Conservation (phyloP, 1,284 basidiomycete species). For the Cutaneotrichosporon sp. region DNA sequence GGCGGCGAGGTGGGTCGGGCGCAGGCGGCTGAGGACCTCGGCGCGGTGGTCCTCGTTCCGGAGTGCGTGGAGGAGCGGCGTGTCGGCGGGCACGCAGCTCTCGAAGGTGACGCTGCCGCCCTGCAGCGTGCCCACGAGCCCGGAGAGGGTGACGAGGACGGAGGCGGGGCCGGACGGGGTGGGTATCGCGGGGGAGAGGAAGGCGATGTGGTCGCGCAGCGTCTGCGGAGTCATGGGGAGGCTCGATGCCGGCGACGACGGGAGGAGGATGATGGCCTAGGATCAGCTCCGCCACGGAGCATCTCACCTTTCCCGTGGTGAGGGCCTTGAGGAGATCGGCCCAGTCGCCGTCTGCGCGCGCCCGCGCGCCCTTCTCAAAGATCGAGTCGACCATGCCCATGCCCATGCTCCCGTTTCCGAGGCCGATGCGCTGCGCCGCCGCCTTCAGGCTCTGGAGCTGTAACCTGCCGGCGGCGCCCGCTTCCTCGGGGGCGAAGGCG, state of each 20-base stretch:
- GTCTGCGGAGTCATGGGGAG: constrained; percentile 67
- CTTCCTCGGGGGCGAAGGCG: constrained; percentile 14
- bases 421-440: constrained; percentile 70
- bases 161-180: constrained; percentile 37
- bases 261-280: constrained; percentile 76
- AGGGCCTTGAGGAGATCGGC: constrained; percentile 69
- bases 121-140: constrained; percentile 67
- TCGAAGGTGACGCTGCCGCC: constrained; percentile 38
- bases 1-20: constrained; percentile 38
- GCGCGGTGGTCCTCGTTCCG: constrained; percentile 60
- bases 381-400: constrained; percentile 83
- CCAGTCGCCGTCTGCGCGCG: constrained; percentile 73
- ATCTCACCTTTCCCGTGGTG: constrained; percentile 66
- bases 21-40: constrained; percentile 35
- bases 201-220: constrained; percentile 72
- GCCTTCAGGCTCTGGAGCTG: constrained; percentile 80
- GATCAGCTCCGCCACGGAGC: not conserved
- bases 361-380: constrained; percentile 64
- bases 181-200: constrained; percentile 47
- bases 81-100: constrained; percentile 60
- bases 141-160: constrained; percentile 73
- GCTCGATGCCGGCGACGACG: constrained; percentile 60
- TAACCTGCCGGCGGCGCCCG: constrained; percentile 51
- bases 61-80: constrained; percentile 65
- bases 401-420: constrained; percentile 69